A percentile compares a stretch with the other conserved stretches of the same genome.
phyloP scores from a whole-genome alignment of 2,329 filamentous ascomycete genomes.

The Capronia americana region DNA sequence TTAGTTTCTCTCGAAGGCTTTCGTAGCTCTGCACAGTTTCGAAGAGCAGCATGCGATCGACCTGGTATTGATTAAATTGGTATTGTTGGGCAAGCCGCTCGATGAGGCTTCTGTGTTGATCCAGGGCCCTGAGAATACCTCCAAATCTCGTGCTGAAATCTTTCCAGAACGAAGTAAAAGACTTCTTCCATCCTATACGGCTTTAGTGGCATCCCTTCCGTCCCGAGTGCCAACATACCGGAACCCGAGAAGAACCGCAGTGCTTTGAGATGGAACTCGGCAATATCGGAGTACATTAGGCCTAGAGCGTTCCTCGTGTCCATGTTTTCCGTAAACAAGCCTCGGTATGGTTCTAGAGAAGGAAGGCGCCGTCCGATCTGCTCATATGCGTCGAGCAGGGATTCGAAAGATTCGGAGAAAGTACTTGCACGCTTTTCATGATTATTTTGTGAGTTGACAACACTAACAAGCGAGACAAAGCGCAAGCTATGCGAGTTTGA shows the following conservation, averaged over 20 bases:
- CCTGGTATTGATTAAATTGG: conserved; percentile 35
- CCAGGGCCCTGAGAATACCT: conserved; percentile 37
- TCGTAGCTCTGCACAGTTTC: background rate
- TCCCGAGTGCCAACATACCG: background rate
- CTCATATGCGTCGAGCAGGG: conserved; percentile 7
- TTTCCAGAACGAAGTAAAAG: conserved; percentile 41
- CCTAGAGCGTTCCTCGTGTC: background rate
- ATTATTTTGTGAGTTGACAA: background rate
- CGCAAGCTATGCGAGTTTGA: background rate
- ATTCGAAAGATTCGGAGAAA: background rate
- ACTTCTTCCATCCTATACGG: background rate
- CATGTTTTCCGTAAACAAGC: background rate
- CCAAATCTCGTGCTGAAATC: conserved; percentile 35
- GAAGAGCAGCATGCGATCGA: conserved; percentile 12
- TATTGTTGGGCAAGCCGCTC: conserved; percentile 35
- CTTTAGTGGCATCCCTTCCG: background rate
- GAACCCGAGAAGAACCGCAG: conserved; percentile 5
- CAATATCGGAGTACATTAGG: background rate
- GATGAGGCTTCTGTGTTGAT: conserved; percentile 34
- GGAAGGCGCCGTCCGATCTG: background rate
- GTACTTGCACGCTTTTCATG: conserved; percentile 2
- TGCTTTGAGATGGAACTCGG: conserved; percentile 7
- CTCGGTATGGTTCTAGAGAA: background rate
- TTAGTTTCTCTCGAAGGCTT: background rate
- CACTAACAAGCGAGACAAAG: background rate